Conservation (phyloP, 2,329 filamentous ascomycete genomes). For the Colletotrichum sp. region DNA sequence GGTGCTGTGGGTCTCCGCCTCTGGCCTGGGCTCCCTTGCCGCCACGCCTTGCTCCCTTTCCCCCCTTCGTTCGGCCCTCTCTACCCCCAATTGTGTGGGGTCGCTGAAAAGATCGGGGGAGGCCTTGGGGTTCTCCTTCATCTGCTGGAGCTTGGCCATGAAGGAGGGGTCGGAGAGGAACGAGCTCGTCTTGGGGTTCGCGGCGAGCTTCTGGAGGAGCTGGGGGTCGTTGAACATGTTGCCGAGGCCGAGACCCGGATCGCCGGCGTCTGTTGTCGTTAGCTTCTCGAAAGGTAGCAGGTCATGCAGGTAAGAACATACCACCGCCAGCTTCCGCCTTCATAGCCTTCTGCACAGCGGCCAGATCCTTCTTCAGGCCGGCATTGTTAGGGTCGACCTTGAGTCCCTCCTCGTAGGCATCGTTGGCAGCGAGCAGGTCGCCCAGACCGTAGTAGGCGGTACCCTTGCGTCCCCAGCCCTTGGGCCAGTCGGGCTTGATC, state of each 20-base stretch:
- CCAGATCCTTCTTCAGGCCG: slow-evolving; percentile 87
- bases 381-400: slow-evolving; percentile 92
- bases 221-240: slow-evolving; percentile 95
- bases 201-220: slow-evolving; percentile 86
- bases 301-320: background rate
- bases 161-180: slow-evolving; percentile 84
- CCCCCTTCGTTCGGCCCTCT: too few species aligned
- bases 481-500: slow-evolving; percentile 97
- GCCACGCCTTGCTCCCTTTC: too few species aligned
- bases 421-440: slow-evolving; percentile 82
- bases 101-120: slow-evolving; percentile 85
- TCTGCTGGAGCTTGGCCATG: slow-evolving; percentile 85
- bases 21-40: too few species aligned
- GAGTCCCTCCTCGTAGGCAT: slow-evolving; percentile 93
- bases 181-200: slow-evolving; percentile 89
- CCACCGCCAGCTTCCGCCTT: slow-evolving; percentile 66
- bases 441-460: slow-evolving; percentile 87
- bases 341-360: slow-evolving; percentile 86
- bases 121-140: slow-evolving; percentile 81
- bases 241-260: slow-evolving; percentile 79
- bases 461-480: slow-evolving; percentile 94
- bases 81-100: too few species aligned
- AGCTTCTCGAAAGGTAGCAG: background rate
- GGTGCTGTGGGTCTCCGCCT: too few species aligned
- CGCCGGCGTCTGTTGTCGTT: slow-evolving; percentile 45